phyloP scores from a whole-genome alignment of 2,329 filamentous ascomycete genomes.

The Dothidotthia symphoricarpi region DNA sequence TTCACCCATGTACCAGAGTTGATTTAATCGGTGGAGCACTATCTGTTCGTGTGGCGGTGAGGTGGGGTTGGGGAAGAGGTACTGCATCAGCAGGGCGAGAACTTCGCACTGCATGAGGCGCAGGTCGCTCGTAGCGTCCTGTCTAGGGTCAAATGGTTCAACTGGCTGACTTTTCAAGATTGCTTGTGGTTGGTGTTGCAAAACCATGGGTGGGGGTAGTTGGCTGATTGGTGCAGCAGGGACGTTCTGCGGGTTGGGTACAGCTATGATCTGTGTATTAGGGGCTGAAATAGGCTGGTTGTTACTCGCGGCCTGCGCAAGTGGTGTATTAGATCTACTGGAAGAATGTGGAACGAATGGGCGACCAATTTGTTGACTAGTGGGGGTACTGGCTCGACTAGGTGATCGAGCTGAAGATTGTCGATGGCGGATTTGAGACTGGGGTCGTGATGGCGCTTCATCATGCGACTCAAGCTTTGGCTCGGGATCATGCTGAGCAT shows the following conservation, averaged over 20 bases:
- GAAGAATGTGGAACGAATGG: conserved; percentile 26
- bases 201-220: conserved; percentile 5
- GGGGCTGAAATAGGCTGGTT: conserved; percentile 14
- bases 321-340: conserved; percentile 32
- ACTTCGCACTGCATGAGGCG: conserved; percentile 35
- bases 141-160: conserved; percentile 11
- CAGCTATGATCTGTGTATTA: conserved; percentile 6
- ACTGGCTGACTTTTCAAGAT: conserved; percentile 29
- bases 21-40: conserved; percentile 28
- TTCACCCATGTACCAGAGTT: conserved; percentile 31
- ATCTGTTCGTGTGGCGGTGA: conserved; percentile 25
- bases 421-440: conserved; percentile 15
- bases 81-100: conserved; percentile 32
- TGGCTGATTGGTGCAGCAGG: conserved; percentile 15
- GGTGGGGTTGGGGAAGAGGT: conserved; percentile 26
- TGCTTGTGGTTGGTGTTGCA: conserved; percentile 14
- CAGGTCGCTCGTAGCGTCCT: conserved; percentile 13
- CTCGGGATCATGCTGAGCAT: conserved; percentile 10
- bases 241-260: conserved; percentile 7
- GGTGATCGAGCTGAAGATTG: conserved; percentile 18
- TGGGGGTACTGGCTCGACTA: conserved; percentile 28
- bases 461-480: conserved; percentile 7
- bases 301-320: conserved; percentile 20
- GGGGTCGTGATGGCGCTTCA: conserved; percentile 15
- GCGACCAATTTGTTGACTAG: conserved; percentile 17